phyloP scores from a whole-genome alignment of 1,139 yeast species.

The Kurtzmaniella natalensis region DNA sequence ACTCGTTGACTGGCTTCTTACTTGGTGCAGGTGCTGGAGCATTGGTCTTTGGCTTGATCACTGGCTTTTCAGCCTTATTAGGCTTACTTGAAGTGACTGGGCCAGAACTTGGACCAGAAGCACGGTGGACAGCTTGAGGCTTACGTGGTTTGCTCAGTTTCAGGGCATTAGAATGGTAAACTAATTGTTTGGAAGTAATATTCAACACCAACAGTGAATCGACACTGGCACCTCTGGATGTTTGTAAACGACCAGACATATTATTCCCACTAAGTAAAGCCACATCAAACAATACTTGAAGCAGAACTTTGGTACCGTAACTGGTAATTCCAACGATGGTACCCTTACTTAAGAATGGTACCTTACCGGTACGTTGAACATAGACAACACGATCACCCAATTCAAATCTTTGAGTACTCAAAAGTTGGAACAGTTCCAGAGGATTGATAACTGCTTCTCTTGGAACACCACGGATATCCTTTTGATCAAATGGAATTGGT shows the following conservation, averaged over 20 bases:
- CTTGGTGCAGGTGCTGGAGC: slow-evolving; percentile 6
- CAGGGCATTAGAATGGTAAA: slow-evolving; percentile 71
- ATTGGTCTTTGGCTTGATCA: slow-evolving; percentile 5
- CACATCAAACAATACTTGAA: slow-evolving; percentile 79
- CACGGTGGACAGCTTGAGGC: slow-evolving; percentile 4
- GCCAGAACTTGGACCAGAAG: not conserved
- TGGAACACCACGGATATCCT: slow-evolving; percentile 78
- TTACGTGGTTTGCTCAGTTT: slow-evolving; percentile 22
- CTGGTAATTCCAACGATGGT: slow-evolving; percentile 82
- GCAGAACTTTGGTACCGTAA: slow-evolving; percentile 49
- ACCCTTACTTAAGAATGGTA: slow-evolving; percentile 83
- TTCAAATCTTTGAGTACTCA: slow-evolving; percentile 71
- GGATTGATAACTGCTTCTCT: slow-evolving; percentile 81
- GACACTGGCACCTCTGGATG: slow-evolving; percentile 79
- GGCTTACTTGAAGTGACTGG: not conserved
- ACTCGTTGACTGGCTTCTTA: slow-evolving; percentile 23
- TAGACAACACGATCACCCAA: slow-evolving; percentile 90
- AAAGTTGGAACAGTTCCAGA: slow-evolving; percentile 61
- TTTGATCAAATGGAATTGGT: slow-evolving; percentile 40
- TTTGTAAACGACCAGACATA: slow-evolving; percentile 69
- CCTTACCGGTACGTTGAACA: slow-evolving; percentile 84
- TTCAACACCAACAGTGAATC: slow-evolving; percentile 83
- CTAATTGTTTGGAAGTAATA: slow-evolving; percentile 66
- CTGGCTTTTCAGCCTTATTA: slow-evolving; percentile 7
- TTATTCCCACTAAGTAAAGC: slow-evolving; percentile 80